phyloP scores from a whole-genome alignment of 208 protist genomes.

The Wallacemonas sp. region DNA sequence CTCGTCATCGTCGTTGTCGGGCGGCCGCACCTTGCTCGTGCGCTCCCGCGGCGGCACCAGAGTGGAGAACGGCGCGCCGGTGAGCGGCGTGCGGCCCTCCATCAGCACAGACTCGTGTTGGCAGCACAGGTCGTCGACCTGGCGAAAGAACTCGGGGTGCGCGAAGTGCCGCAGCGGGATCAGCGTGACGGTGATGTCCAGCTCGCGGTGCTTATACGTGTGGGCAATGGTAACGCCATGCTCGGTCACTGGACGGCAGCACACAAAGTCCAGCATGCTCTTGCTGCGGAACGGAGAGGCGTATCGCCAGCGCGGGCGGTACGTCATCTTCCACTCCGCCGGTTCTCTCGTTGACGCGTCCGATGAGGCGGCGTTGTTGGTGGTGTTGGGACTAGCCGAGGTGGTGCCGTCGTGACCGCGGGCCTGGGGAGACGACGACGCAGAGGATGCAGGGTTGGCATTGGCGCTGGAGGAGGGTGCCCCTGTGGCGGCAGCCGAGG shows the following conservation, averaged over 20 bases:
- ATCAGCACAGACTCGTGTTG: conserved; percentile 87
- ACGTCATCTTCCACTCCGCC: conserved; percentile 23
- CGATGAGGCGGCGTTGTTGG: too few relatives aligned
- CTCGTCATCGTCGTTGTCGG: conserved; percentile 74
- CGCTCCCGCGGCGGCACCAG: conserved; percentile 61
- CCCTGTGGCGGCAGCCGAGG: too few relatives aligned
- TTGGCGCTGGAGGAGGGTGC: too few relatives aligned
- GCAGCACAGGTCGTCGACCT: conserved; percentile 75
- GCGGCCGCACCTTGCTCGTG: conserved; percentile 30
- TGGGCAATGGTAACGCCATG: conserved; percentile 51
- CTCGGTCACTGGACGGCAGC: conserved; percentile 26
- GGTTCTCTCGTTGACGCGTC: too few relatives aligned
- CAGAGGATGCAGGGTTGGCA: too few relatives aligned
- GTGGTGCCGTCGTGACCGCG: too few relatives aligned
- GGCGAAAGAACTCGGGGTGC: conserved; percentile 79
- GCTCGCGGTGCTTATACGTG: conserved; percentile 51
- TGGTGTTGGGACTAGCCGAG: too few relatives aligned
- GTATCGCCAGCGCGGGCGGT: conserved; percentile 59
- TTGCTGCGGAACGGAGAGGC: conserved; percentile 60
- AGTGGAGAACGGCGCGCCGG: conserved; percentile 65
- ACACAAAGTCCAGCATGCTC: conserved; percentile 54
- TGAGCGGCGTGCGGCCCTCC: conserved; percentile 76
- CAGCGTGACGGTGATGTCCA: conserved; percentile 66
- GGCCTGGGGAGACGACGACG: too few relatives aligned
- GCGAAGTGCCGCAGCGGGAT: conserved; percentile 82